These are phyloP conservation scores for Saururus chinensis DNA, from an alignment of 164 flowering plant genomes.

Conservation along the genomic window DNA sequence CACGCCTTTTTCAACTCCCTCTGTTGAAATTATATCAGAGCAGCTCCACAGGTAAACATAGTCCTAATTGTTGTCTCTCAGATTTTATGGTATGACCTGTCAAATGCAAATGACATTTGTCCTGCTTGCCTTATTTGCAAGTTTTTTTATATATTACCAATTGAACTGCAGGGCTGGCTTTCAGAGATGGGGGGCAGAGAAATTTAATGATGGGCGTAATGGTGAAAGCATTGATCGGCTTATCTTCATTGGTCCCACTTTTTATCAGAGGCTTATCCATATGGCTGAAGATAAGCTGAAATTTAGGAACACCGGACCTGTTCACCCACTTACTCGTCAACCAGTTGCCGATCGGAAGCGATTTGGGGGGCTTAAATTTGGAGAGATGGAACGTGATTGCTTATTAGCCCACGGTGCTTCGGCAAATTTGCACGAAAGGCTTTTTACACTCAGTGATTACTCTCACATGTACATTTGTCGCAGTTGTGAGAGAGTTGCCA, in stretches of 20 bases:
- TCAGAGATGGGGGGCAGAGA: slow-evolving; percentile 97
- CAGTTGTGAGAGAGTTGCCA: slow-evolving; percentile 51
- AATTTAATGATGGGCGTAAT: slow-evolving; percentile 96
- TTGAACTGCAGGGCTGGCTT: slow-evolving; percentile 74
- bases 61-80: neutral
- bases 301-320: slow-evolving; percentile 95
- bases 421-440: slow-evolving; percentile 83
- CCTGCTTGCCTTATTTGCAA: neutral
- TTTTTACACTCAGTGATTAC: slow-evolving; percentile 79
- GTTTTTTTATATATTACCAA: neutral
- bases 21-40: slow-evolving; percentile 75
- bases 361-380: slow-evolving; percentile 91
- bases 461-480: slow-evolving; percentile 73
- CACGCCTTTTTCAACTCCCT: slow-evolving; percentile 54
- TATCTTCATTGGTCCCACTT: slow-evolving; percentile 97
- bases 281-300: slow-evolving; percentile 99
- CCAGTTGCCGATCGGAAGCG: slow-evolving; percentile 90
- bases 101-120: slow-evolving; percentile 42
- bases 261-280: slow-evolving; percentile 91
- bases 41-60: neutral
- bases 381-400: slow-evolving; percentile 98
- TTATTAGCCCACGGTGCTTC: slow-evolving; percentile 95
- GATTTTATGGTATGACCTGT: slow-evolving; percentile 37
- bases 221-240: slow-evolving; percentile 67
- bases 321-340: slow-evolving; percentile 93